Conservation (phyloP, 2,329 filamentous ascomycete species). For the Diplodia corticola region DNA sequence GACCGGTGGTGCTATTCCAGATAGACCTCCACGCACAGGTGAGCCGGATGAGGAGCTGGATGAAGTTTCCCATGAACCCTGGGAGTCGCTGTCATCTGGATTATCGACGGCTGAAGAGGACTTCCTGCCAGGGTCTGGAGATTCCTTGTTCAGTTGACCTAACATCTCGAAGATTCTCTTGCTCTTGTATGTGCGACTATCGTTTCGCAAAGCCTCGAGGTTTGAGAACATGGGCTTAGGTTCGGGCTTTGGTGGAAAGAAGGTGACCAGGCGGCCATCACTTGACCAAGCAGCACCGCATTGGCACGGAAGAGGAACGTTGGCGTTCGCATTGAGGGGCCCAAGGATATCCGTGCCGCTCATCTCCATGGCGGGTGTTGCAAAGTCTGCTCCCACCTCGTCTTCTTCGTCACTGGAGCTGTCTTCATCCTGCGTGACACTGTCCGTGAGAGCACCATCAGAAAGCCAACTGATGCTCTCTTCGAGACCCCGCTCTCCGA, state of each 20-base stretch:
- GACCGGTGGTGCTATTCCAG: conserved; percentile 47
- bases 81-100: conserved; percentile 31
- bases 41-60: conserved; percentile 42
- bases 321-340: conserved; percentile 60
- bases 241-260: conserved; percentile 56
- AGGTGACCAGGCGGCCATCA: conserved; percentile 59
- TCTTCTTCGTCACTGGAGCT: conserved; percentile 86
- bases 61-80: conserved; percentile 27
- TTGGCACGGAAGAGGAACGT: conserved; percentile 62
- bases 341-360: conserved; percentile 54
- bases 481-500: conserved; percentile 60
- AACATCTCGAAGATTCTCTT: conserved; percentile 64
- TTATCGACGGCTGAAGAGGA: conserved; percentile 32
- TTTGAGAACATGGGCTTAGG: conserved; percentile 51
- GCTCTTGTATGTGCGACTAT: conserved; percentile 48
- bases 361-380: conserved; percentile 46
- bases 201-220: conserved; percentile 49
- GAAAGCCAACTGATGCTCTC: conserved; percentile 57
- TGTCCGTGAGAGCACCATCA: conserved; percentile 55
- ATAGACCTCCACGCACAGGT: conserved; percentile 8
- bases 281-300: conserved; percentile 59
- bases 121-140: conserved; percentile 48
- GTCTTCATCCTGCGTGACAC: conserved; percentile 57
- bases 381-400: conserved; percentile 42
- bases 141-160: conserved; percentile 57